Conservation (phyloP, 345 rosid genomes). For the thale cress (Arabidopsis thaliana) region DNA sequence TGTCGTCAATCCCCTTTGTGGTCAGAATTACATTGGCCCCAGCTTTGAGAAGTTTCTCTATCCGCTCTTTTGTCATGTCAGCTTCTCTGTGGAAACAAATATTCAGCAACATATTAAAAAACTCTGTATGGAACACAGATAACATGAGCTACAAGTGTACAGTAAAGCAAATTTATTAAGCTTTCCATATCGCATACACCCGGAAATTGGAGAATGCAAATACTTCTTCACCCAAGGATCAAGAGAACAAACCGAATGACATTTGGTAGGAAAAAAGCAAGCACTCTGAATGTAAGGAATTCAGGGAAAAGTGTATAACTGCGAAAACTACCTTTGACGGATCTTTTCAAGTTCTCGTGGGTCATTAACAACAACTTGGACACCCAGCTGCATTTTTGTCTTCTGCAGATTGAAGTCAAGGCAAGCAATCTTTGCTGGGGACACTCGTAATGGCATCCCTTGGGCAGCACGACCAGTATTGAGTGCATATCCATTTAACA, state of each 20-base stretch:
- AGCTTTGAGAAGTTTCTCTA: constrained; percentile 88
- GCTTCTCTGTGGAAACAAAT: constrained; percentile 70
- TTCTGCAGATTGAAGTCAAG: constrained; percentile 97
- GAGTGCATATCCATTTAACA: constrained; percentile 92
- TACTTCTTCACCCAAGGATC: background rate
- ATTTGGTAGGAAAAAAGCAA: background rate
- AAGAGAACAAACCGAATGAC: constrained; percentile 7
- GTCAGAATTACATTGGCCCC: constrained; percentile 98
- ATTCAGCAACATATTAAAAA: background rate
- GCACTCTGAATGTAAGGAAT: background rate
- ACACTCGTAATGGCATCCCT: constrained; percentile 93
- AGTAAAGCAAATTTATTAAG: background rate
- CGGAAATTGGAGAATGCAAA: background rate
- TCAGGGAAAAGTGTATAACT: background rate
- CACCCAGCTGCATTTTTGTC: constrained; percentile 95
- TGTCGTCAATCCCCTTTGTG: constrained; percentile 98
- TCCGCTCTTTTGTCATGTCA: constrained; percentile 96
- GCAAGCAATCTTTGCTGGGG: constrained; percentile 92
- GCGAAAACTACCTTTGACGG: constrained; percentile 73
- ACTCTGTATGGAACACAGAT: background rate
- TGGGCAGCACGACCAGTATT: constrained; percentile 97
- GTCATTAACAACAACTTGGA: constrained; percentile 90
- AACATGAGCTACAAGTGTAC: background rate
- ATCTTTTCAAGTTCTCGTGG: constrained; percentile 99
- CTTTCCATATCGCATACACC: background rate